Percentiles rank a stretch among this genome's conserved stretches.
phyloP scores from a whole-genome alignment of 2,329 filamentous ascomycete genomes.

The Microcera coccophila region DNA sequence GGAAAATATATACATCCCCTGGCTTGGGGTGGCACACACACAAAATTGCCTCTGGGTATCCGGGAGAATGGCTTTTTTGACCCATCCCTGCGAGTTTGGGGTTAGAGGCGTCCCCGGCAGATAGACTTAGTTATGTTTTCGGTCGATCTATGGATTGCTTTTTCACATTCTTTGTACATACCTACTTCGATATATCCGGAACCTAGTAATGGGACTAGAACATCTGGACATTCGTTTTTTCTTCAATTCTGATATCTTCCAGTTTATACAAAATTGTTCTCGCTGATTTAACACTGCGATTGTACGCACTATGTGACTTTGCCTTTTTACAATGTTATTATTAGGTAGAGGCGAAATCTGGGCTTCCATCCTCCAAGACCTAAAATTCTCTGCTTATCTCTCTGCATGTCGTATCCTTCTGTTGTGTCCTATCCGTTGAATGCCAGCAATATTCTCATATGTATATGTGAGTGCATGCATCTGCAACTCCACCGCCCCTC shows the following conservation, averaged over 20 bases:
- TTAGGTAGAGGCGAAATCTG: too few relatives aligned
- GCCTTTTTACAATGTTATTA: too few relatives aligned
- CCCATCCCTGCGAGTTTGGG: not conserved
- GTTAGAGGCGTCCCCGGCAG: not conserved
- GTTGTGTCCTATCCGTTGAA: too few relatives aligned
- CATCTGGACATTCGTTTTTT: not conserved
- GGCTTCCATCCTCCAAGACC: too few relatives aligned
- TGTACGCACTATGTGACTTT: too few relatives aligned
- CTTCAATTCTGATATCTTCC: too few relatives aligned
- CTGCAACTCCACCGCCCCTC: not conserved
- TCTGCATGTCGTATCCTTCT: too few relatives aligned
- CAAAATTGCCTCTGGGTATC: too few relatives aligned
- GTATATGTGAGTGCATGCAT: not conserved
- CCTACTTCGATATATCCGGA: not conserved
- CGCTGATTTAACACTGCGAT: too few relatives aligned
- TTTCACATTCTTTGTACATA: conserved; percentile 1
- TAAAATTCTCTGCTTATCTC: too few relatives aligned
- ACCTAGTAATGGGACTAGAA: not conserved
- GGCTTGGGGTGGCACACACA: conserved; percentile 18
- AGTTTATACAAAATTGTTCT: too few relatives aligned
- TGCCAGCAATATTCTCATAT: not conserved
- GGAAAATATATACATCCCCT: conserved; percentile 18
- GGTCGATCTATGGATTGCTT: not conserved
- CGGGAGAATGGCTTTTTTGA: not conserved
- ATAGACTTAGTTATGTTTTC: not conserved